phyloP scores from a whole-genome alignment of 768 basidiomycete genomes.

The Boletus reticulatus region DNA sequence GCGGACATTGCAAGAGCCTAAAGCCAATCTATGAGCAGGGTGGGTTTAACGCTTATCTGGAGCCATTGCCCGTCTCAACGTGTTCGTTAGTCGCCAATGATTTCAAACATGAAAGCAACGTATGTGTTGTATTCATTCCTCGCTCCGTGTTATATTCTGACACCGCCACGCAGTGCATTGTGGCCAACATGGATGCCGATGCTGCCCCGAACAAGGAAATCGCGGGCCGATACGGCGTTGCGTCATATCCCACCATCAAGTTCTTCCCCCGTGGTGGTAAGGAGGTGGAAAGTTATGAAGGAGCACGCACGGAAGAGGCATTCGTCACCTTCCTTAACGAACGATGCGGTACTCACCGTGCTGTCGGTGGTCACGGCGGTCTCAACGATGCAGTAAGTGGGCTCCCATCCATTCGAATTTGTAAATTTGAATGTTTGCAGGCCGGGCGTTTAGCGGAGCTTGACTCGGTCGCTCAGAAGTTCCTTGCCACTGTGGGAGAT shows the following conservation, averaged over 20 bases:
- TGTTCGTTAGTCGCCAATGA: constrained; percentile 60
- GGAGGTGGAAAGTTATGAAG: constrained; percentile 64
- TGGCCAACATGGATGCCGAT: constrained; percentile 92
- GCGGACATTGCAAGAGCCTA: constrained; percentile 92
- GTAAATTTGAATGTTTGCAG: constrained; percentile 36
- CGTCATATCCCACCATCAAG: constrained; percentile 90
- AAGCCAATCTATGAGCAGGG: constrained; percentile 87
- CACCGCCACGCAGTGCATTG: constrained; percentile 59
- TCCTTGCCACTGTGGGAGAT: constrained; percentile 58
- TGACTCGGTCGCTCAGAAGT: constrained; percentile 73
- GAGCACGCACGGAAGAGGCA: constrained; percentile 68
- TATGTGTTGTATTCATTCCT: constrained; percentile 31
- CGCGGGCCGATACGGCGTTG: constrained; percentile 67
- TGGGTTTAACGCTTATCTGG: constrained; percentile 20
- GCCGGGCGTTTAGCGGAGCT: constrained; percentile 81
- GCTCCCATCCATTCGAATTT: neutral
- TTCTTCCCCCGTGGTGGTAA: constrained; percentile 82
- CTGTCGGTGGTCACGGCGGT: constrained; percentile 63
- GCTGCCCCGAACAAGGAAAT: constrained; percentile 74
- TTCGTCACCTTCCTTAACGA: constrained; percentile 81
- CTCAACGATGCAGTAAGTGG: constrained; percentile 61
- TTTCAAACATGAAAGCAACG: constrained; percentile 76
- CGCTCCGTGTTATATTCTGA: constrained; percentile 4
- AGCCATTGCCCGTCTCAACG: neutral
- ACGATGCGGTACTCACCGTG: constrained; percentile 82